Base-by-base conservation (phyloP, 345 rosid genomes). In the Camelina laxa region DNA sequence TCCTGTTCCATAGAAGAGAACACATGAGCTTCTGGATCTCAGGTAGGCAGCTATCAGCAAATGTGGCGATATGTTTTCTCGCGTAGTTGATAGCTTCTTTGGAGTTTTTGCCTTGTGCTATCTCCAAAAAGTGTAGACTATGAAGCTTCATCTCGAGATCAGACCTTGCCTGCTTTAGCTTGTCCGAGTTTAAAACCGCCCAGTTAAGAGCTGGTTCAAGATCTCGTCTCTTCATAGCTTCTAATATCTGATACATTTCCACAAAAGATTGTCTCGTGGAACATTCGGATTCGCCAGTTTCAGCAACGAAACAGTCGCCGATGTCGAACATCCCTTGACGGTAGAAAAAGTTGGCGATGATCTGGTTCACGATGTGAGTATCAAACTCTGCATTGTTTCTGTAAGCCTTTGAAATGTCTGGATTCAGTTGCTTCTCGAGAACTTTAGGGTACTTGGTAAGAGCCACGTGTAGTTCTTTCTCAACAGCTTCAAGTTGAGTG, bases 61-160 rank as follows among this genome's bases (percentile, higher is more conserved):
- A 85, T 1, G 83, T 69, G 4, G 82, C 51, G 9, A 91, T 42
- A 63, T 84, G 75, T 16, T 77, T 75, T 76, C 85, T 87, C 33
- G 84, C 89, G 44, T 91, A 91, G 16, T 69, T 62, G 27, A 91
- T 84, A 48, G 96, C 96, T 75, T 86, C 89, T 19, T 60, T 79
- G 36, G 77, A 78, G 73, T 67, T 79, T 57, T 82, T 70, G 13
- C 24, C 76, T 53, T 75, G 81, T 27, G 90, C 81, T 49, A 90
- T 84, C 60, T 88, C 88, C 30, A 87, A 73, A 72, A 87, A 90
- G 53, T 84, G 93, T 68, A 90, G 67, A 9, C 87, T 82, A 39
- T 85, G 91, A 60, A 90, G 96, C 71, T 82, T 84, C 79, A 88
- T 65, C 82, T 79, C 81, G 15, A 90, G 84, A 79, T 90, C 90